Evolutionary conservation across 768 basidiomycete genomes (phyloP), one percentile per base, ranked within the genome.

Genomic region (Lentinula sp.): DNA sequence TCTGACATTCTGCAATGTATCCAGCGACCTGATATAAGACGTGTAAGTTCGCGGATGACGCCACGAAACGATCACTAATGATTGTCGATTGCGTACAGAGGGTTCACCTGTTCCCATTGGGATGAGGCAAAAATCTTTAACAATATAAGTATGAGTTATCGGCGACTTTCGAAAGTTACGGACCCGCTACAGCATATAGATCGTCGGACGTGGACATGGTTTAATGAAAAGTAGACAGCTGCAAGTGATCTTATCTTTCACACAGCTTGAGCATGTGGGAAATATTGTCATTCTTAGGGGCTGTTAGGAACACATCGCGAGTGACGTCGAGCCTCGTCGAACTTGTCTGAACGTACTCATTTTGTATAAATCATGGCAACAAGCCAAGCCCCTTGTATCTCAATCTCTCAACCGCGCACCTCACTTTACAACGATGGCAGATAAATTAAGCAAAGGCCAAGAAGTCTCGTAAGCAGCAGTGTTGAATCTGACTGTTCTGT

Each of bases 121-220:
- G 60, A 94, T 86, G 42, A 95, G 83, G 68, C 93, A 95, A 69
- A 95, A 93, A 71, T 95, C 93, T 93, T 18, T 42, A 59, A 31
- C 45, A 23, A 32, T 4, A 5, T 43, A 9, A 45, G 15, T 43
- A 57, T 46, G 9, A 39, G 5, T 8, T 39, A 2, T 18, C 34
- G 45, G 32, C 8, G 34, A n/a, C 1, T 4, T 40, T 6, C 1
- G 42, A 6, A 45, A 11, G 9, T 28, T 18, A 45, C 49, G 18
- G 72, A 85, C 90, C 91, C 73, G 90, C 91, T 43, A 89, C 84
- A 21, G 88, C 89, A 69, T 91, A 92, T 51, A 92, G 81, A 59
- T 89, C 84, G n/a, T 61, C 49, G 8, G 53, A 9, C 52, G 46
- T 48, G 23, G 55, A 39, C 34, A 21, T 34, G 9, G 18, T 15